Evolutionary conservation across 2,329 filamentous ascomycete genomes (phyloP).

Genomic region (Coniochaeta sp.): DNA sequence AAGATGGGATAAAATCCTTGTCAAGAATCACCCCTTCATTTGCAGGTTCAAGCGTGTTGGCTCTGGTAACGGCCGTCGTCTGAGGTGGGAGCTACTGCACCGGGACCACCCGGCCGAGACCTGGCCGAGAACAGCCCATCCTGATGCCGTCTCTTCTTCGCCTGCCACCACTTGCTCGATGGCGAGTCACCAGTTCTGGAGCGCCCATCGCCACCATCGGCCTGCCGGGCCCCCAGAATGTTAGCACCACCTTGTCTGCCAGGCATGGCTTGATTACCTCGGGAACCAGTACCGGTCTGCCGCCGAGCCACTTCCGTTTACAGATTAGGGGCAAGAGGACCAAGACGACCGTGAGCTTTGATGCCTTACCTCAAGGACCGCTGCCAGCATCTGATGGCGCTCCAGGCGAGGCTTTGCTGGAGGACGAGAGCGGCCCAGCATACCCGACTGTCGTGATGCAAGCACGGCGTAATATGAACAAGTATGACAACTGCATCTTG

Average conservation of each 20-base stretch:
- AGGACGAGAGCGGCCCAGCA: conserved; percentile 35
- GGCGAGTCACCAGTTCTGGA: neutral
- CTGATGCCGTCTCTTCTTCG: neutral
- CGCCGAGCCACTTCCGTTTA: neutral
- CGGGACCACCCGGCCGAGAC: neutral
- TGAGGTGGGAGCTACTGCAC: neutral
- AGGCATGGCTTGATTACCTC: neutral
- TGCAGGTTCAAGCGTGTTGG: neutral
- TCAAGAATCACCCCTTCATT: neutral
- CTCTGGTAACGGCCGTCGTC: neutral
- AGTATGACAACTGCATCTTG: conserved; percentile 83
- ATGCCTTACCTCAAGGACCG: conserved; percentile 48
- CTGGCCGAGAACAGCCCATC: neutral
- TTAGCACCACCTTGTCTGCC: neutral
- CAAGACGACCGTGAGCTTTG: conserved; percentile 36
- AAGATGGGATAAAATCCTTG: too few species aligned
- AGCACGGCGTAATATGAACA: conserved; percentile 80
- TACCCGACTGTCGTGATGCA: conserved; percentile 90
- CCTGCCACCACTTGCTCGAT: neutral
- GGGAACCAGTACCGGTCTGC: neutral
- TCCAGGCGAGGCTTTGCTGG: conserved; percentile 22
- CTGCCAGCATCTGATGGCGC: conserved; percentile 27
- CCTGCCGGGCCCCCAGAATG: neutral
- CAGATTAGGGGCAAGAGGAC: conserved; percentile 46
- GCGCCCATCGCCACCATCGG: neutral